Base-by-base conservation (phyloP, 257 asterid species). In the Catharanthus roseus region DNA sequence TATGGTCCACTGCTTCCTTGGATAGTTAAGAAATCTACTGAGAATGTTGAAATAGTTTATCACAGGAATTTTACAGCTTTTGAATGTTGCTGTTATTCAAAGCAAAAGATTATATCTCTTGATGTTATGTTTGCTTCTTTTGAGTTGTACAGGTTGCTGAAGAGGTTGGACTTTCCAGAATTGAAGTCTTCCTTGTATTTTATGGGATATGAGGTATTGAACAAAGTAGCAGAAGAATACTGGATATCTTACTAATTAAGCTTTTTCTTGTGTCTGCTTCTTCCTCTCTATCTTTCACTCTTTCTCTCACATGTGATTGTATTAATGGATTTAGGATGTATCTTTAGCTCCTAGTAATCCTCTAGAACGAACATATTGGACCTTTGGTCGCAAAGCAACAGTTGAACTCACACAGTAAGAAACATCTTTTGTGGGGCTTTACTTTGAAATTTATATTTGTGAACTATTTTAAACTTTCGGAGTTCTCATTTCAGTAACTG, bases 381-480 rank as follows among this genome's bases (percentile, higher is more conserved):
- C 99, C 64, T 95, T 95, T 68, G 79, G 95, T 74, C 83, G 82
- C 41, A 93, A 84, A 84, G 93, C 97, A 70, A 74, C 80, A 2
- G 78, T 95, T 38, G 99, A 89, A 83, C 97, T 95, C 72, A 91
- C 92, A 66, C 97, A 95, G 97, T 91, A 86, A 77, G 88, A 68
- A 69, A 62, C 42, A 47, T 66, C 51, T 69, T 70, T 72, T 31
- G 12, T 57, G 44, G 61, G 42, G 29, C 13, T 41, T 19, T 61
- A 11, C 71, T 62, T 42, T 28, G 16, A 31, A 16, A 67, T 6
- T 44, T 26, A 39, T 54, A 23, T 73, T 16, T 28, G 19, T 10
- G 31, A 15, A 49, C 45, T 68, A 72, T 67, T 12, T 36, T 72
- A 81, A 33, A 72, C 70, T 53, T 65, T 57, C 69, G 68, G 15